phyloP scores from a whole-genome alignment of 441 rosid species.

The Breynia disticha region DNA sequence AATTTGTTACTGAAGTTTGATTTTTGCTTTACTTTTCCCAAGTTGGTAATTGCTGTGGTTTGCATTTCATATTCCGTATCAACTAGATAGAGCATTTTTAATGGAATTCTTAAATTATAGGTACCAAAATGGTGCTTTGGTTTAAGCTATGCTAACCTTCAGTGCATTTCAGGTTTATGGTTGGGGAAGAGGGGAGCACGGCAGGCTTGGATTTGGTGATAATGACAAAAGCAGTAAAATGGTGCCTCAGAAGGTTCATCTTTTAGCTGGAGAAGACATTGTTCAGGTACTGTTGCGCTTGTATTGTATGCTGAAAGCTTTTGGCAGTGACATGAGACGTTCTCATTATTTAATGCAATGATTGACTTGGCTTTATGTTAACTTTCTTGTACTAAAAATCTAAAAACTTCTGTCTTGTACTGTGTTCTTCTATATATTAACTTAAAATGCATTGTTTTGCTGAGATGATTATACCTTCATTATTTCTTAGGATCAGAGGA shows the following conservation, averaged over 20 bases:
- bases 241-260: constrained; percentile 88
- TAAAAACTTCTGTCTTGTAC: no score
- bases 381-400: no score
- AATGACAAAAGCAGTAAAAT: constrained; percentile 97
- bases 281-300: constrained; percentile 45
- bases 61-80: background rate
- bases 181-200: constrained; percentile 99
- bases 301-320: background rate
- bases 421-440: no score
- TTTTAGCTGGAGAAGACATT: constrained; percentile 69
- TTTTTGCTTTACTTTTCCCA: background rate
- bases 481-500: no score
- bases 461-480: no score
- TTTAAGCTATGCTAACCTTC: background rate
- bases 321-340: no score
- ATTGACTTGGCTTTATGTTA: no score
- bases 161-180: constrained; percentile 55
- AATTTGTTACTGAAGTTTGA: background rate
- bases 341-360: no score
- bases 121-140: no score
- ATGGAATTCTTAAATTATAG: no score
- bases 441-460: no score
- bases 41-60: background rate
- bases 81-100: no score
- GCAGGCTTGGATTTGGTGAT: constrained; percentile 96